Evolutionary conservation across 2,329 filamentous ascomycete genomes (phyloP).

Genomic region (Xylariaceae sp.): DNA sequence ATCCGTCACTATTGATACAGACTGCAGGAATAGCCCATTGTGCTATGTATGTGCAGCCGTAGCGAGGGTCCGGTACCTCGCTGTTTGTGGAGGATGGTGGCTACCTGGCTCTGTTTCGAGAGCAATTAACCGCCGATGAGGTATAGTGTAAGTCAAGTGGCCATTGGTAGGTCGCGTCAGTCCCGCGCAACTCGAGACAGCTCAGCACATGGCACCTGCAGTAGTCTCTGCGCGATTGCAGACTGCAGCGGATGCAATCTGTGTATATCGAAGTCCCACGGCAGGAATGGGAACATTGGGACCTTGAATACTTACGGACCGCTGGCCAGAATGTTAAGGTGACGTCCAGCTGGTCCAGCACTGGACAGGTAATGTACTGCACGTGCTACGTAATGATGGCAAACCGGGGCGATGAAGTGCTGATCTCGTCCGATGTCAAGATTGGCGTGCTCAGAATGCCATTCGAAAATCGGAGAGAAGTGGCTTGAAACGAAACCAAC

Average conservation of each 20-base stretch:
- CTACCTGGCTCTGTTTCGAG: background rate
- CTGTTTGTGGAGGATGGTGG: background rate
- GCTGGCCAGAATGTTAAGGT: no score
- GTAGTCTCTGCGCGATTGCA: background rate
- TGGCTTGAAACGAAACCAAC: no score
- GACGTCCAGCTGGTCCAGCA: no score
- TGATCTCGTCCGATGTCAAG: no score
- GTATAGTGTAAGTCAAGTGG: background rate
- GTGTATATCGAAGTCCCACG: no score
- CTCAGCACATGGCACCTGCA: background rate
- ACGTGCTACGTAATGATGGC: no score
- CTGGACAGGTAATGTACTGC: no score
- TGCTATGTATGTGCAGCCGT: background rate
- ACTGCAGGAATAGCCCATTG: background rate
- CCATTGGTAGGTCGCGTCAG: background rate
- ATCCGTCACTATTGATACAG: background rate
- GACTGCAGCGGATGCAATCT: background rate
- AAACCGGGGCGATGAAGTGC: no score
- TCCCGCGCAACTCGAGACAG: background rate
- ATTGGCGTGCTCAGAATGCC: no score
- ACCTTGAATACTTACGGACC: no score
- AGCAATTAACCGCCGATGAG: background rate
- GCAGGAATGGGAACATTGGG: no score
- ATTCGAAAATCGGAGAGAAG: no score
- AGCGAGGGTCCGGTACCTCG: background rate